phyloP scores from a whole-genome alignment of 2,329 filamentous ascomycete species.

The Hymenotorrendiella dingleyae region DNA sequence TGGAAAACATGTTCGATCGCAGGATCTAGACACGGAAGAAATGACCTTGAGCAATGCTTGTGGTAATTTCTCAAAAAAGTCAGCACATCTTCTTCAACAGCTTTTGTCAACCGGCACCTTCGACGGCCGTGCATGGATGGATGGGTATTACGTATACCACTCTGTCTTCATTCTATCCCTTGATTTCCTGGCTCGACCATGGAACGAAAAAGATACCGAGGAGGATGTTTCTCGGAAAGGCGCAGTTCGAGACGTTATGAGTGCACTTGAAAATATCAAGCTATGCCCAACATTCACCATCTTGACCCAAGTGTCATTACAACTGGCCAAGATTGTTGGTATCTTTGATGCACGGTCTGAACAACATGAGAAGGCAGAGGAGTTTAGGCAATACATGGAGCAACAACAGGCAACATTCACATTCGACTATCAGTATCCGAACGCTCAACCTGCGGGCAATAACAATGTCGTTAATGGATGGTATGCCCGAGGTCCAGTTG shows the following conservation, averaged over 20 bases:
- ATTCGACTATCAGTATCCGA: constrained; percentile 15
- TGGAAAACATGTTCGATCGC: constrained; percentile 23
- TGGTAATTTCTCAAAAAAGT: constrained; percentile 21
- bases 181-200: constrained; percentile 27
- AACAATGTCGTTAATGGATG: constrained; percentile 18
- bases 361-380: constrained; percentile 13
- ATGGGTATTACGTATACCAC: constrained; percentile 29
- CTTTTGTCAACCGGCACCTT: constrained; percentile 21
- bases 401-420: constrained; percentile 18
- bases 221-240: constrained; percentile 24
- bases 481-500: constrained; percentile 23
- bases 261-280: constrained; percentile 20
- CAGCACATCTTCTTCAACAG: constrained; percentile 19
- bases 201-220: constrained; percentile 22
- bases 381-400: constrained; percentile 19
- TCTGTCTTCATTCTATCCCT: constrained; percentile 26
- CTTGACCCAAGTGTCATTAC: constrained; percentile 25
- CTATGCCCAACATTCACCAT: constrained; percentile 27
- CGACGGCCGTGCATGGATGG: constrained; percentile 27
- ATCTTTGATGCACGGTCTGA: constrained; percentile 23
- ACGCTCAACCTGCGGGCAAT: background rate
- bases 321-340: constrained; percentile 28
- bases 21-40: constrained; percentile 24
- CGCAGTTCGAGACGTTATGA: constrained; percentile 25
- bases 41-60: constrained; percentile 22